Base-by-base conservation (phyloP, 768 basidiomycete genomes). In the Lactarius akahatsu region DNA sequence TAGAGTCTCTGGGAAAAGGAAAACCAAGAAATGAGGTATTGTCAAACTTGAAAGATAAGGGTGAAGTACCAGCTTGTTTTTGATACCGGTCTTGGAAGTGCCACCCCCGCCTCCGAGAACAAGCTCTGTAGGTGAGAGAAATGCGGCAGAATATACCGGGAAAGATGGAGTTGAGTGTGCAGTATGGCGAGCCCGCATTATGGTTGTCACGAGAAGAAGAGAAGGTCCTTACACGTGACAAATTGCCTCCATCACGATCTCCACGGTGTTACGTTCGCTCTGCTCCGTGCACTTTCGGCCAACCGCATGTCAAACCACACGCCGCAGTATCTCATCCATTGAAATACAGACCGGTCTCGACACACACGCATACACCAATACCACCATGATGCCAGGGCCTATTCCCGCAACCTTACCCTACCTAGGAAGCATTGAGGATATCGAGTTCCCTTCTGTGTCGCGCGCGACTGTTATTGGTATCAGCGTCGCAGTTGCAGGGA, bases 41-140 rank as follows among this genome's bases (percentile, higher is more conserved):
- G 54, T 16, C 10, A 38, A 4, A 43, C 5, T 34, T 20, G 13
- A 43, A 2, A 52, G 1, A 2, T 20, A 32, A 30, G 11, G 10
- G 55, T 32, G 18, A 79, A 90, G 73, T 70, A 93, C 96, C 70
- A 99, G 78, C 76, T 94, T 93, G 79, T 99, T 99, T 80, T 94
- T 92, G 67, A 99, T 90, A 4, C 97, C 97, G 61, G 84, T 94
- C 68, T 85, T 85, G 11, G 90, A 86, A 15, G 91, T 84, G 20
- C 96, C 96, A 1, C 91, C 91, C 23, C 97, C 97, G 4, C 96
- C 97, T 1, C 94, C 96, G 7, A 96, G 80, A 2, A 96, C 81
- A 23, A 98, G 78, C 30, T 85, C 80, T 28, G 84, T 80, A n/a
- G 88, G 82, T 0, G 88, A 82, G 11, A 91, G 73, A 78, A 96